A percentile compares a stretch with the other conserved stretches of the same genome.
These are phyloP conservation scores for Anisodus tanguticus DNA, from an alignment of 257 asterid species.

Conservation along the genomic window DNA sequence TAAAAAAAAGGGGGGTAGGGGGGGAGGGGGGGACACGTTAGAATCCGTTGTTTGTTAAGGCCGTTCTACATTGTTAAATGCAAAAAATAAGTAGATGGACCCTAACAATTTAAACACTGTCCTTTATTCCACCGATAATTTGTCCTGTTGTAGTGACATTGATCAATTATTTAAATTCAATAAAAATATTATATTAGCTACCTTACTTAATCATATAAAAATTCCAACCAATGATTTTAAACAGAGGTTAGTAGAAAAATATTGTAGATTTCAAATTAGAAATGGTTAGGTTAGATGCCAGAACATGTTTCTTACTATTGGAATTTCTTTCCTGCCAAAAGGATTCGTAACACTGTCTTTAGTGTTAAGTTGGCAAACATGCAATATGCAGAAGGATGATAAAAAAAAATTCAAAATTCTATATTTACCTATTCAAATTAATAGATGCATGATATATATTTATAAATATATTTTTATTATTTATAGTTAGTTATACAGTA, in stretches of 20 bases:
- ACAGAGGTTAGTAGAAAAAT: not conserved
- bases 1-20: not conserved
- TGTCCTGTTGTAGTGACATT: not conserved
- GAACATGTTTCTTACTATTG: conserved; percentile 12
- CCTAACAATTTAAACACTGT: not conserved
- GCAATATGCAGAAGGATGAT: too few species aligned
- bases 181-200: not conserved
- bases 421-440: not conserved
- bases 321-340: conserved; percentile 24
- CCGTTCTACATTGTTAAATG: not conserved
- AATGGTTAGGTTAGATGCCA: not conserved
- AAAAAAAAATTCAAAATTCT: not conserved
- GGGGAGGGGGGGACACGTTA: too few species aligned
- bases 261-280: conserved; percentile 23
- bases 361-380: conserved; percentile 13
- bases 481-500: too few species aligned
- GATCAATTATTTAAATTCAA: not conserved
- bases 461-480: too few species aligned
- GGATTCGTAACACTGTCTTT: not conserved
- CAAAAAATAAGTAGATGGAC: not conserved
- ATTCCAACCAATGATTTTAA: conserved; percentile 4
- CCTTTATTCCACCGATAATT: conserved; percentile 16
- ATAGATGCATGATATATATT: not conserved
- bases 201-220: conserved; percentile 3
- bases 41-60: not conserved